Conservation (phyloP, 441 rosid species). For the Euphorbia celastroides region DNA sequence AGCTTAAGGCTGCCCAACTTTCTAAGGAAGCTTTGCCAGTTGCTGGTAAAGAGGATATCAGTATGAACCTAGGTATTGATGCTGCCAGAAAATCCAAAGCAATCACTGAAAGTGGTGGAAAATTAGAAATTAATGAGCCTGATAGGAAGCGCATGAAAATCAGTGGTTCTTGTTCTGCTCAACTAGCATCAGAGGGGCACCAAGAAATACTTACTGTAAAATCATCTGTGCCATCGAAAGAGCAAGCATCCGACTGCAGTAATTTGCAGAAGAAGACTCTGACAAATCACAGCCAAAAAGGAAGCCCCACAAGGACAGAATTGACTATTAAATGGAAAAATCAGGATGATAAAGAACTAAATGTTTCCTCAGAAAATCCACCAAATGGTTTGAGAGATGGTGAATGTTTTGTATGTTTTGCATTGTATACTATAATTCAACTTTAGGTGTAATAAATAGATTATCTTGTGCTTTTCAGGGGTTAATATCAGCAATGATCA, state of each 20-base stretch:
- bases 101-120: slow-evolving; percentile 33
- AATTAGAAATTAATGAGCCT: slow-evolving; percentile 43
- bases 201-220: slow-evolving; percentile 28
- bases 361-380: slow-evolving; percentile 30
- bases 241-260: slow-evolving; percentile 24
- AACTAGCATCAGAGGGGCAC: slow-evolving; percentile 25
- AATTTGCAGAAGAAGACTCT: slow-evolving; percentile 20
- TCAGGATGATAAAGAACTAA: slow-evolving; percentile 32
- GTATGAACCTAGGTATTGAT: slow-evolving; percentile 28
- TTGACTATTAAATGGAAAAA: slow-evolving; percentile 29
- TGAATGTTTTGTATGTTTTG: slow-evolving; percentile 14
- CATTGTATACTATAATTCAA: too few species aligned
- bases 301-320: slow-evolving; percentile 29
- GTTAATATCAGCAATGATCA: slow-evolving; percentile 27
- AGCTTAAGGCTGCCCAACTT: slow-evolving; percentile 60
- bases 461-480: slow-evolving; percentile 41
- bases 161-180: slow-evolving; percentile 33
- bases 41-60: slow-evolving; percentile 22
- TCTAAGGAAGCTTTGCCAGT: slow-evolving; percentile 43
- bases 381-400: slow-evolving; percentile 30
- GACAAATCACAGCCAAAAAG: slow-evolving; percentile 30
- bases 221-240: slow-evolving; percentile 31
- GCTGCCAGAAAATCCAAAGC: slow-evolving; percentile 31
- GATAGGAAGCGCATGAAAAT: slow-evolving; percentile 65
- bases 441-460: slow-evolving; percentile 16